Base-by-base conservation (phyloP, 2,329 filamentous ascomycete species). In the Penicillium sclerotigenum region DNA sequence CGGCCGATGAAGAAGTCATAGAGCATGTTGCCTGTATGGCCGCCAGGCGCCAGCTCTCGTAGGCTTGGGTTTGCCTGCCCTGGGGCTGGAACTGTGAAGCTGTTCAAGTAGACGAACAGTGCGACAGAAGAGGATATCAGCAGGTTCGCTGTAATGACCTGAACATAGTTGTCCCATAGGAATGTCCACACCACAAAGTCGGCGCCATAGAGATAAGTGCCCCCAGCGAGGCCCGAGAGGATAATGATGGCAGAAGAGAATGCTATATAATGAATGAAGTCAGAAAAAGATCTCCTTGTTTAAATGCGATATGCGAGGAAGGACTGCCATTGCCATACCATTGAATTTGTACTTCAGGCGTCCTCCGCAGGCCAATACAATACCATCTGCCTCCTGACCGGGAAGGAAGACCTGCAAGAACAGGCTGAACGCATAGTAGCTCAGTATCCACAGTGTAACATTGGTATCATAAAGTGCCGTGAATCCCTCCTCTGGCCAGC, bases 1-100 rank as follows among this genome's bases (percentile, higher is more conserved):
- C 93, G 89, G 20, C 93, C 93, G 62, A 97, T 97, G 77, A 91
- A 97, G 86, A 91, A 97, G 75, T 97, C 93, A 73, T 97, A 97
- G 36, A 97, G 75, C 60, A 91, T 77, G 73, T 96, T 97, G 56
- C 91, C 92, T 1, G 85, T 86, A 69, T 89, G 84, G 16, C 91
- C 92, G 41, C 92, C 91, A 1, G 85, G 84, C 0, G 92, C 92
- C 8, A 97, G 82, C 71, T 94, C 87, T 38, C 92, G 89, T 59
- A 83, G 79, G 46, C 87, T 81, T 13, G 82, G 79, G 71, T 95
- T 90, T 41, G 84, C 86, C n/a, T 85, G 76, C 1, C 74, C 74
- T 1, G 74, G 69, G 5, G 66, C 64, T 71, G 89, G 88, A 61
- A 96, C 89, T 51, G 82, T 81, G 78, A 97, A 97, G 70, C 90